These are phyloP conservation scores for Penicillium crustosum DNA, from an alignment of 2,329 filamentous ascomycete species.

Conservation along the genomic window DNA sequence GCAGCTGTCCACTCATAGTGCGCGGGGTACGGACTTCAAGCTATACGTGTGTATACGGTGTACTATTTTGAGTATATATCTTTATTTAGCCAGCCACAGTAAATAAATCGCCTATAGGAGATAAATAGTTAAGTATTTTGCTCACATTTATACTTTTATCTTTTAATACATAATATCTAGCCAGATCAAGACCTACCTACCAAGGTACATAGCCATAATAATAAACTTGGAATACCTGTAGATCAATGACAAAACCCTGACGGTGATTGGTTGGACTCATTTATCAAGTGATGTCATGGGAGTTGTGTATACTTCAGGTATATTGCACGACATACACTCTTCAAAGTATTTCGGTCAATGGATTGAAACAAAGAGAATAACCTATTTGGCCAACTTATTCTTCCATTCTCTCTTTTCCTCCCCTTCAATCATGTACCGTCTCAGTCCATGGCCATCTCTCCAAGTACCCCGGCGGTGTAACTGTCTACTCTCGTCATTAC, in stretches of 20 bases:
- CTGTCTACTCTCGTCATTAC: constrained; percentile 9
- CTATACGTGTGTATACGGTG: no score
- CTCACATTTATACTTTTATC: no score
- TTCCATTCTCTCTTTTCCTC: background rate
- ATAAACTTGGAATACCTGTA: no score
- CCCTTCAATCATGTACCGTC: background rate
- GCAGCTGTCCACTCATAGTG: no score
- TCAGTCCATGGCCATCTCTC: background rate
- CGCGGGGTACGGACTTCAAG: no score
- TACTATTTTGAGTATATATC: no score
- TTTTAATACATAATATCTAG: no score
- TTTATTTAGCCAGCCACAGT: no score
- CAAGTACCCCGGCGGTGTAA: constrained; percentile 4
- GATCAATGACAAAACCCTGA: constrained; percentile 15
- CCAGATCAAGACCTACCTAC: no score
- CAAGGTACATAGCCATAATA: no score
- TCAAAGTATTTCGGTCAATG: background rate
- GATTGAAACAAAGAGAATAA: background rate
- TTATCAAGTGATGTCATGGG: constrained; percentile 20
- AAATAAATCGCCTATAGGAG: no score
- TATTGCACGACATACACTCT: background rate
- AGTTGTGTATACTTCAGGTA: background rate
- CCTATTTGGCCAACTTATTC: background rate
- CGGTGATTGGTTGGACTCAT: constrained; percentile 16
- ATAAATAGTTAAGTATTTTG: no score